Evolutionary conservation across 108 stramenopile genomes (phyloP).

Genomic region (Fragilariopsis cylindrus): DNA sequence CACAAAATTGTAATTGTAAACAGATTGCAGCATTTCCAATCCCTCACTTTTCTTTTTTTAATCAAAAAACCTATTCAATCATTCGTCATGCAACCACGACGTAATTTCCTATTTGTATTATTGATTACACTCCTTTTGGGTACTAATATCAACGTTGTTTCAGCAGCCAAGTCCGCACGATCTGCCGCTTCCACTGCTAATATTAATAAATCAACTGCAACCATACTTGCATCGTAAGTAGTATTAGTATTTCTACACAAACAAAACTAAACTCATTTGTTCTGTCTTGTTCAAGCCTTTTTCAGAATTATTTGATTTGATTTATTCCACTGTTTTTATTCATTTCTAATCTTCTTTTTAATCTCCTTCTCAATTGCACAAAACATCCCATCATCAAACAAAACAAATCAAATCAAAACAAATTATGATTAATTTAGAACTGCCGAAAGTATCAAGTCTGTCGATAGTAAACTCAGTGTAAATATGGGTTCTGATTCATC

Average conservation of each 20-base stretch:
- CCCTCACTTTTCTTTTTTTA: neutral
- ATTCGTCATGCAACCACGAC: neutral
- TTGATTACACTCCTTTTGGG: neutral
- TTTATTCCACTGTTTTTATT: neutral
- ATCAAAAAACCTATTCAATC: neutral
- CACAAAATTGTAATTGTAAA: neutral
- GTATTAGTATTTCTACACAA: too few species aligned
- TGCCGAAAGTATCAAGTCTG: too few species aligned
- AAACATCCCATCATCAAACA: neutral
- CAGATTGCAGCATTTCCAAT: neutral
- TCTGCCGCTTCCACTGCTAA: conserved; percentile 1
- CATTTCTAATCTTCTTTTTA: neutral
- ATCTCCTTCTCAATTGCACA: neutral
- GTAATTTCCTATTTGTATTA: neutral
- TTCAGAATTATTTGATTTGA: too few species aligned
- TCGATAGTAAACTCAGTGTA: neutral
- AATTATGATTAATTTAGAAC: too few species aligned
- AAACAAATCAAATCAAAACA: too few species aligned
- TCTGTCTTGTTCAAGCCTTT: too few species aligned
- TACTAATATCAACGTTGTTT: neutral
- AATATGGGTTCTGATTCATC: conserved; percentile 24
- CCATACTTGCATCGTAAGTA: conserved; percentile 9
- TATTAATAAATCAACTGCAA: conserved; percentile 4
- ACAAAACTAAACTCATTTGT: too few species aligned
- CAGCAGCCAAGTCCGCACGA: conserved; percentile 8